A percentile compares a stretch with the other conserved stretches of the same genome.
Conservation (phyloP, 352 stramenopile genomes). For the Globisporangium canariense region DNA sequence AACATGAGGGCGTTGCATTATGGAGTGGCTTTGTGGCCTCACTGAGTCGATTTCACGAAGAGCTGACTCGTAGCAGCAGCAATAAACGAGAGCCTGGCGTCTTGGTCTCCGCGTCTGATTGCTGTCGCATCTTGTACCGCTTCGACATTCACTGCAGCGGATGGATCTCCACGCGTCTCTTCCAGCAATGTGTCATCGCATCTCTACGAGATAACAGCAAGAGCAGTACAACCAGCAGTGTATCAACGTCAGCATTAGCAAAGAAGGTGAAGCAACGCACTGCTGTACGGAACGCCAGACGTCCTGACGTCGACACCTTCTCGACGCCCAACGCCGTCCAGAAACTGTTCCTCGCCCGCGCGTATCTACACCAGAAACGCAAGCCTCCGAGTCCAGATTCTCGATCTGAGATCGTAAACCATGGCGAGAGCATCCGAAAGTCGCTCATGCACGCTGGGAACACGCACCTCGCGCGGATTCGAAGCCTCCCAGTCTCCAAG, state of each 20-base stretch:
- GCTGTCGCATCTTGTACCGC: conserved; percentile 39
- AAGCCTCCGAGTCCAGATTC: neutral
- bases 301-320: conserved; percentile 35
- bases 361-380: conserved; percentile 10
- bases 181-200: conserved; percentile 16
- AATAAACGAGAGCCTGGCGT: neutral
- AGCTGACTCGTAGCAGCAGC: conserved; percentile 3
- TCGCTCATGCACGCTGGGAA: conserved; percentile 30
- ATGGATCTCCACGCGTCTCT: conserved; percentile 20
- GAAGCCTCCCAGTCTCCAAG: conserved; percentile 37
- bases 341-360: conserved; percentile 39
- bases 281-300: conserved; percentile 22
- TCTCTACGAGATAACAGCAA: conserved; percentile 11
- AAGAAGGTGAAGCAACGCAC: conserved; percentile 4
- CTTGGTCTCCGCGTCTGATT: conserved; percentile 17
- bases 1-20: neutral
- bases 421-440: conserved; percentile 1
- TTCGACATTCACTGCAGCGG: conserved; percentile 31
- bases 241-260: neutral
- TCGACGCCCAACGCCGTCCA: conserved; percentile 34
- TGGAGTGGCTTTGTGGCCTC: conserved; percentile 26
- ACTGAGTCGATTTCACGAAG: conserved; percentile 24
- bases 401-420: neutral
- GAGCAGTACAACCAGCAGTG: neutral
- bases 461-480: conserved; percentile 34